Conservation (phyloP, 441 rosid genomes). For the Arabidopsis lyrata region DNA sequence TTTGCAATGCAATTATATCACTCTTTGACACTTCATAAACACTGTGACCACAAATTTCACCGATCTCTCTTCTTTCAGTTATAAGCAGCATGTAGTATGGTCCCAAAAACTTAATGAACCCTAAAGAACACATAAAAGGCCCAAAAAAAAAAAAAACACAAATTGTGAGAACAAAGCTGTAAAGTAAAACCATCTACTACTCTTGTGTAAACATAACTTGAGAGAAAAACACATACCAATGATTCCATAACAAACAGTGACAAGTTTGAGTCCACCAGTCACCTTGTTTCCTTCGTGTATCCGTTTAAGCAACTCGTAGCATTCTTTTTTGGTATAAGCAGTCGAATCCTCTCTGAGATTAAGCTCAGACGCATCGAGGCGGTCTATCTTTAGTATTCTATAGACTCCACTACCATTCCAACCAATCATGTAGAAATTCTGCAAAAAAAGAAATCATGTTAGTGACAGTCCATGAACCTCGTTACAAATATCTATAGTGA, state of each 20-base stretch:
- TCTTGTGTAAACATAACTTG: background rate
- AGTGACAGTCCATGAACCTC: slow-evolving; percentile 9
- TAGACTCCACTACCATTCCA: slow-evolving; percentile 85
- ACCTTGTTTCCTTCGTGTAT: slow-evolving; percentile 90
- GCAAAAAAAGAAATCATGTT: slow-evolving; percentile 25
- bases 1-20: slow-evolving; percentile 80
- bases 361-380: slow-evolving; percentile 76
- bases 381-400: slow-evolving; percentile 91
- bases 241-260: slow-evolving; percentile 89
- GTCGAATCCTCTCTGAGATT: slow-evolving; percentile 83
- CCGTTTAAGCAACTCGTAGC: slow-evolving; percentile 79
- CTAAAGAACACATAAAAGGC: slow-evolving; percentile 50
- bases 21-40: slow-evolving; percentile 87
- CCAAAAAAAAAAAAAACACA: background rate
- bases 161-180: slow-evolving; percentile 19
- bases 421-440: slow-evolving; percentile 96
- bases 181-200: slow-evolving; percentile 6
- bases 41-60: slow-evolving; percentile 85
- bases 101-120: slow-evolving; percentile 91
- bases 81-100: slow-evolving; percentile 96
- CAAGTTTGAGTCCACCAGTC: slow-evolving; percentile 87
- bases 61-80: slow-evolving; percentile 86
- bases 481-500: background rate
- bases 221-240: slow-evolving; percentile 64
- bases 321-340: slow-evolving; percentile 69